Evolutionary conservation across 2,329 filamentous ascomycete species (phyloP).

Genomic region (Colletotrichum sojae): DNA sequence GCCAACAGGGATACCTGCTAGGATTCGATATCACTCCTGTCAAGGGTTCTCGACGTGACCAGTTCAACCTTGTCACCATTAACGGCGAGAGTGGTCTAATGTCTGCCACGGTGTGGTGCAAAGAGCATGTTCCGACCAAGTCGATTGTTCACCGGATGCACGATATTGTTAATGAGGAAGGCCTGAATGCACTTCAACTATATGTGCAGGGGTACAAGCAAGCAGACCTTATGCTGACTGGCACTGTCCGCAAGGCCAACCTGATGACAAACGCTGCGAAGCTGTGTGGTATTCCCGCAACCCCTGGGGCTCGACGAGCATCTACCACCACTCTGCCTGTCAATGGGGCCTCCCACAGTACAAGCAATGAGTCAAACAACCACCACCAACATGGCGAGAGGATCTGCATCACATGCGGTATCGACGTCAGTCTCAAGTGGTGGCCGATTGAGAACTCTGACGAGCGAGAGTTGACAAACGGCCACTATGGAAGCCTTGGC

Average conservation of each 20-base stretch:
- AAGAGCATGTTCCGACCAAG: slow-evolving; percentile 84
- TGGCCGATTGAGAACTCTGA: slow-evolving; percentile 71
- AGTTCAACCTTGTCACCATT: slow-evolving; percentile 83
- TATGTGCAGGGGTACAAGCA: slow-evolving; percentile 95
- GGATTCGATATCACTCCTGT: slow-evolving; percentile 93
- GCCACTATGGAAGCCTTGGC: slow-evolving; percentile 64
- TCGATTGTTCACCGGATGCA: slow-evolving; percentile 83
- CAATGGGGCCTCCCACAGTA: slow-evolving; percentile 41
- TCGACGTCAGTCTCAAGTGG: slow-evolving; percentile 83
- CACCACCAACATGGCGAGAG: slow-evolving; percentile 61
- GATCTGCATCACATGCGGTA: slow-evolving; percentile 74
- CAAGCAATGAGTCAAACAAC: slow-evolving; percentile 16
- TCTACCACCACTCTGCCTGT: slow-evolving; percentile 65
- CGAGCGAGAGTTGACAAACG: slow-evolving; percentile 67
- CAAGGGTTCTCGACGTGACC: slow-evolving; percentile 89
- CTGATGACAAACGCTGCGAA: slow-evolving; percentile 78
- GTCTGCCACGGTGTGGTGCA: slow-evolving; percentile 91
- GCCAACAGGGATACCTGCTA: slow-evolving; percentile 84
- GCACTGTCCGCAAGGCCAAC: slow-evolving; percentile 93
- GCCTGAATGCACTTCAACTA: slow-evolving; percentile 85
- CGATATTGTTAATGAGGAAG: slow-evolving; percentile 79
- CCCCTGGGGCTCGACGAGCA: slow-evolving; percentile 64
- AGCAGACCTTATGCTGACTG: slow-evolving; percentile 89
- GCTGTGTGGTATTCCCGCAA: slow-evolving; percentile 52
- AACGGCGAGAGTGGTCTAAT: slow-evolving; percentile 86